These are phyloP conservation scores for Colletotrichum cuscutae DNA, from an alignment of 2,329 filamentous ascomycete species.

Conservation along the genomic window DNA sequence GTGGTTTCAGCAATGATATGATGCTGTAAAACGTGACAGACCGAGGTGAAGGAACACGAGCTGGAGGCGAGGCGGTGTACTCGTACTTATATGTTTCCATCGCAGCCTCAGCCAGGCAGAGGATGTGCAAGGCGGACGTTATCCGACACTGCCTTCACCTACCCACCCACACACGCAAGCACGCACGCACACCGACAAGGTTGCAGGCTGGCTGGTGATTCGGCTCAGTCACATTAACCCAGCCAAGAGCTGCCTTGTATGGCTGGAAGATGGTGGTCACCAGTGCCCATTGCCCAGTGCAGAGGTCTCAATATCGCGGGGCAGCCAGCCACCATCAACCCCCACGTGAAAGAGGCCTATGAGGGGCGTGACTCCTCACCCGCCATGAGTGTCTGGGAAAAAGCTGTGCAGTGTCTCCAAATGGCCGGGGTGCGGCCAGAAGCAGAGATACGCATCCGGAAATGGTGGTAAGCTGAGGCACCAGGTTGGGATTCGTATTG, in stretches of 20 bases:
- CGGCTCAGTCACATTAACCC: conserved; percentile 24
- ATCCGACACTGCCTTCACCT: conserved; percentile 2
- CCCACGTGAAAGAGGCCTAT: conserved; percentile 37
- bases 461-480: conserved; percentile 29
- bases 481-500: conserved; percentile 4
- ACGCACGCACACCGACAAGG: conserved; percentile 19
- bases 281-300: conserved; percentile 35
- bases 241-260: conserved; percentile 41
- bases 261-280: conserved; percentile 39
- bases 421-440: not conserved
- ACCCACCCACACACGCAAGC: conserved; percentile 23
- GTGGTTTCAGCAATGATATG: not conserved
- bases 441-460: conserved; percentile 8
- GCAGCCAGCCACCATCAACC: conserved; percentile 33
- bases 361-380: conserved; percentile 24
- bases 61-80: not conserved
- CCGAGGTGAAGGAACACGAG: not conserved
- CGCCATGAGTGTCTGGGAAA: conserved; percentile 4
- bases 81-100: conserved; percentile 29
- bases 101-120: conserved; percentile 16
- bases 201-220: conserved; percentile 22
- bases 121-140: conserved; percentile 3
- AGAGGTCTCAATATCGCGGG: conserved; percentile 34
- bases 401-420: conserved; percentile 2
- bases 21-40: conserved; percentile 4